A percentile compares a stretch with the other conserved stretches of the same genome.
Conservation (phyloP, 2,329 filamentous ascomycete species). For the Fusarium setosum region DNA sequence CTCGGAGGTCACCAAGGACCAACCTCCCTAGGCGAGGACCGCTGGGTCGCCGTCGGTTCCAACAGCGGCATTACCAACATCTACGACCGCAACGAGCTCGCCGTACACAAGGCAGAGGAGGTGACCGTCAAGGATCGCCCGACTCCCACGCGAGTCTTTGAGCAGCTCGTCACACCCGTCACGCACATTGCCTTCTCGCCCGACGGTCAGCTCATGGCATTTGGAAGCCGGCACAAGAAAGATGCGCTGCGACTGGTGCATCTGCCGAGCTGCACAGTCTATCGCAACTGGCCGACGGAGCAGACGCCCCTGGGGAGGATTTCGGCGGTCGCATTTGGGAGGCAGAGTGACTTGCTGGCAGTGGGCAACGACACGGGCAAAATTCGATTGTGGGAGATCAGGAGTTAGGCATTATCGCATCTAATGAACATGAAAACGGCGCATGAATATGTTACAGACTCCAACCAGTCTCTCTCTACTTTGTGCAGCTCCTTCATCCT, state of each 20-base stretch:
- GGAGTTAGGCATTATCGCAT: slow-evolving; percentile 65
- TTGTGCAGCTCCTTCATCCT: background rate
- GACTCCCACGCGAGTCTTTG: slow-evolving; percentile 77
- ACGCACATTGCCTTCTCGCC: slow-evolving; percentile 84
- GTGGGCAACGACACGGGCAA: slow-evolving; percentile 91
- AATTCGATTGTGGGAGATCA: slow-evolving; percentile 91
- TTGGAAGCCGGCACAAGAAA: slow-evolving; percentile 88
- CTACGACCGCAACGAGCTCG: slow-evolving; percentile 83
- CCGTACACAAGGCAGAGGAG: slow-evolving; percentile 53
- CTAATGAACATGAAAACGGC: slow-evolving; percentile 36
- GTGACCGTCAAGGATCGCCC: slow-evolving; percentile 73
- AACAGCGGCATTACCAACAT: slow-evolving; percentile 91
- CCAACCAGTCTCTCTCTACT: background rate
- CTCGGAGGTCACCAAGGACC: slow-evolving; percentile 78
- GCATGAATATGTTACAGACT: slow-evolving; percentile 23
- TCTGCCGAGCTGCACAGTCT: slow-evolving; percentile 91
- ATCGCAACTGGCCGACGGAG: slow-evolving; percentile 95
- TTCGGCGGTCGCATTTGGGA: slow-evolving; percentile 77
- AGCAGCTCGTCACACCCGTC: slow-evolving; percentile 89
- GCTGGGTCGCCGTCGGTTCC: slow-evolving; percentile 90
- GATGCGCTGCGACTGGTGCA: slow-evolving; percentile 91
- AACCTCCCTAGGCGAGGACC: slow-evolving; percentile 75
- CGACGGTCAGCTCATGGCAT: slow-evolving; percentile 89
- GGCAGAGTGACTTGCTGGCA: slow-evolving; percentile 76
- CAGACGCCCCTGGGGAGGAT: slow-evolving; percentile 90